Evolutionary conservation across 2,329 filamentous ascomycete species (phyloP).

Genomic region (Trichocomaceae sp.): DNA sequence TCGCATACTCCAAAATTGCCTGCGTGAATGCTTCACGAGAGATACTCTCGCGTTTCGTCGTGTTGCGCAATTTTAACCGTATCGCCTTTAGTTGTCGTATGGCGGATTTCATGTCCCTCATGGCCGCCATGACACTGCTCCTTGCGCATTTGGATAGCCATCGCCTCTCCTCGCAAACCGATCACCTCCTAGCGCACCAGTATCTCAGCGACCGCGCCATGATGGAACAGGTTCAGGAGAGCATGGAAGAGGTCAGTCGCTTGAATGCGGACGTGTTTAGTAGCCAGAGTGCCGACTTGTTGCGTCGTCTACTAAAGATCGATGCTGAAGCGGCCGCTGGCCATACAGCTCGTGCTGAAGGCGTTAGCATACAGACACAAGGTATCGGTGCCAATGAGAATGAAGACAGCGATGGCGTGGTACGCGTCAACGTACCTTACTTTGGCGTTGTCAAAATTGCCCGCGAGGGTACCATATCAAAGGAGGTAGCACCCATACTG

Average conservation of each 20-base stretch:
- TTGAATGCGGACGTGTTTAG: neutral
- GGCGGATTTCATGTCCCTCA: constrained; percentile 24
- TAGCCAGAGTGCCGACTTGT: constrained; percentile 4
- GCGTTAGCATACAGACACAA: neutral
- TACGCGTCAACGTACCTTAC: constrained; percentile 42
- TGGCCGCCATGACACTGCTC: constrained; percentile 22
- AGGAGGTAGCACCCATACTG: neutral
- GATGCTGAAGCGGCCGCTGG: constrained; percentile 11
- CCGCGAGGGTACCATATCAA: constrained; percentile 2
- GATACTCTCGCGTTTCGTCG: constrained; percentile 45
- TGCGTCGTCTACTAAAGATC: constrained; percentile 16
- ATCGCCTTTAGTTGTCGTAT: constrained; percentile 20
- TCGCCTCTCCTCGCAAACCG: neutral
- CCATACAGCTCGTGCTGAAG: neutral
- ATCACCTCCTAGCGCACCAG: constrained; percentile 31
- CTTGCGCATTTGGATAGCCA: constrained; percentile 23
- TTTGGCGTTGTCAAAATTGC: constrained; percentile 37
- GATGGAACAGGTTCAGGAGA: constrained; percentile 33
- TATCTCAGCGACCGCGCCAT: constrained; percentile 35
- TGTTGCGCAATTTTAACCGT: constrained; percentile 36
- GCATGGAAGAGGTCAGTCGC: constrained; percentile 26
- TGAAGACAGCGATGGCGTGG: neutral
- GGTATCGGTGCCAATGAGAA: neutral
- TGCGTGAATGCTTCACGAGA: constrained; percentile 48
- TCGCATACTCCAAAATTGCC: constrained; percentile 44